phyloP scores from a whole-genome alignment of 2,329 filamentous ascomycete genomes.

The Arthrobotrys sphaeroides region DNA sequence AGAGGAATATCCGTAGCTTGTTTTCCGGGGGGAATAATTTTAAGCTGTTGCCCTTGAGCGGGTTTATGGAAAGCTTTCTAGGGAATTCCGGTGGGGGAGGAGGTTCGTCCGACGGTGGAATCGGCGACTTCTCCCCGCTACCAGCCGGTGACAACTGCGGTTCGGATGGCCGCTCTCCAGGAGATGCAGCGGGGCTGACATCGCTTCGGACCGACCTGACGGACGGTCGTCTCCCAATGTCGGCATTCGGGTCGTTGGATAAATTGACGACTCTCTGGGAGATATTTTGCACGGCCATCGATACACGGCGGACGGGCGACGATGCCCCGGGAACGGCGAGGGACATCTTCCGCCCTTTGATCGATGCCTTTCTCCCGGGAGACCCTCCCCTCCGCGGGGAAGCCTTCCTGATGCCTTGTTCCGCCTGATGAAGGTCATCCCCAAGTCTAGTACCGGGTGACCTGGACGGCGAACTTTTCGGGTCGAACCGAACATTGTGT shows the following conservation, averaged over 20 bases:
- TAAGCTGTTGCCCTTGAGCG: slow-evolving; percentile 83
- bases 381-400: slow-evolving; percentile 32
- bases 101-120: slow-evolving; percentile 32
- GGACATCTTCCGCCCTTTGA: slow-evolving; percentile 48
- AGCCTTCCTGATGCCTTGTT: slow-evolving; percentile 55
- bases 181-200: slow-evolving; percentile 68
- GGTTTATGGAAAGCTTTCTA: slow-evolving; percentile 68
- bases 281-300: slow-evolving; percentile 70
- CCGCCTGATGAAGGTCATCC: slow-evolving; percentile 57
- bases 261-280: slow-evolving; percentile 98
- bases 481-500: slow-evolving; percentile 55
- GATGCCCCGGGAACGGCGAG: slow-evolving; percentile 58
- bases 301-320: slow-evolving; percentile 65
- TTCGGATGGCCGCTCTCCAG: slow-evolving; percentile 66
- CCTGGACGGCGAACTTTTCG: slow-evolving; percentile 47
- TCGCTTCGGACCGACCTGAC: slow-evolving; percentile 69
- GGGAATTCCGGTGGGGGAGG: slow-evolving; percentile 64
- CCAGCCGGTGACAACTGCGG: slow-evolving; percentile 64
- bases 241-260: slow-evolving; percentile 79
- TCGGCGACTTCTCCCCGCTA: slow-evolving; percentile 34
- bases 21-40: slow-evolving; percentile 85
- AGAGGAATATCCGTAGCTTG: slow-evolving; percentile 75
- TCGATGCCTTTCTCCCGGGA: slow-evolving; percentile 30
- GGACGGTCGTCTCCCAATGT: slow-evolving; percentile 75
- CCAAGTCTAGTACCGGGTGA: slow-evolving; percentile 56